Evolutionary conservation across 495 filamentous ascomycete genomes (phyloP).

Genomic region (Ramalina intermedia): DNA sequence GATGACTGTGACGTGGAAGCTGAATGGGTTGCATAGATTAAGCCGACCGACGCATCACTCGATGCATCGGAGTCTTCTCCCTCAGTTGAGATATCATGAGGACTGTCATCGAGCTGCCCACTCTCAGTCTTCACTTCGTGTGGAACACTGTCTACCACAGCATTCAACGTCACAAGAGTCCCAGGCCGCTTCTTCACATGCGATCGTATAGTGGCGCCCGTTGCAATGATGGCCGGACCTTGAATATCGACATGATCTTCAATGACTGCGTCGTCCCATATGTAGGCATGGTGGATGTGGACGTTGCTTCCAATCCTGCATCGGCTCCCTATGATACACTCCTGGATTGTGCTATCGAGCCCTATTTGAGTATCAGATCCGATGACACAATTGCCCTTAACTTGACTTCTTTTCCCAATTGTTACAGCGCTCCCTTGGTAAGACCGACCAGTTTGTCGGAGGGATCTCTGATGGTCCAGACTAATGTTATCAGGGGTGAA

Average conservation of each 20-base stretch:
- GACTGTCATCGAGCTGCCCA: constrained; percentile 35
- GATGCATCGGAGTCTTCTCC: constrained; percentile 36
- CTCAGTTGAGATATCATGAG: constrained; percentile 34
- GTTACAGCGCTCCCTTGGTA: constrained; percentile 60
- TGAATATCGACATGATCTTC: constrained; percentile 52
- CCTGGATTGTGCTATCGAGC: constrained; percentile 48
- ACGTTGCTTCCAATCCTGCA: constrained; percentile 80
- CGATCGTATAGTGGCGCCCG: constrained; percentile 53
- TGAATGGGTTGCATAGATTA: constrained; percentile 55
- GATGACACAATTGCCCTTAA: constrained; percentile 53
- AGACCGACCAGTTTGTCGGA: constrained; percentile 44
- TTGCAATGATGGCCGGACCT: constrained; percentile 60
- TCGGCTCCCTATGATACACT: constrained; percentile 65
- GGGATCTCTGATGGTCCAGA: constrained; percentile 59
- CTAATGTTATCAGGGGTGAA: constrained; percentile 83
- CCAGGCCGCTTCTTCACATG: constrained; percentile 52
- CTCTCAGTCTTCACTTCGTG: constrained; percentile 39
- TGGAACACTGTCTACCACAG: constrained; percentile 48
- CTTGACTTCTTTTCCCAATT: constrained; percentile 53
- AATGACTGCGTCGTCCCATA: constrained; percentile 77
- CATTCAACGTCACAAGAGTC: constrained; percentile 65
- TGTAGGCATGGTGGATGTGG: constrained; percentile 61
- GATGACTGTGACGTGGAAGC: constrained; percentile 63
- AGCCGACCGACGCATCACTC: constrained; percentile 32
- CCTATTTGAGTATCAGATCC: constrained; percentile 66